Evolutionary conservation across 352 stramenopile genomes (phyloP), one percentile per base, ranked within the genome.

Genomic region (Phytophthora palmivora): DNA sequence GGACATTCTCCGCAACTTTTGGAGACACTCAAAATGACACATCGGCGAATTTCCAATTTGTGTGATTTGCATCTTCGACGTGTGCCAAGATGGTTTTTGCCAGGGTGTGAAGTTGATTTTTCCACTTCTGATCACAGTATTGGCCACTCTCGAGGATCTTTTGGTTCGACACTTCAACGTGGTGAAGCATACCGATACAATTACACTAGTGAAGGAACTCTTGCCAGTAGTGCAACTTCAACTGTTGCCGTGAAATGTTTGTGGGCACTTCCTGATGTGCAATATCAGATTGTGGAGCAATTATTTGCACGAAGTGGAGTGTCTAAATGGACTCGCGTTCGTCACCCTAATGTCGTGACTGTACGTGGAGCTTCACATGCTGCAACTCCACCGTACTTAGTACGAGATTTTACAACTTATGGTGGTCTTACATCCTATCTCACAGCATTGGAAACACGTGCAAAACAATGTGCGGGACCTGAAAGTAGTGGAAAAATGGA

Each of bases 11-110:
- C 72, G 2, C 66, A 80, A 16, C 60, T 90, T 10, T 43, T 88
- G 8, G 82, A 90, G 67, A 85, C 76, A 21, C 67, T 92, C 45
- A 82, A 82, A 67, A 84, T 84, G 72, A 78, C 74, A 8, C 82
- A 92, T 61, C 72, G 77, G 49, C 75, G 78, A 7, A 74, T 87
- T 48, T 79, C 72, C 34, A 81, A 65, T 58, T 74, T 76, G 42
- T 84, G 58, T 34, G 76, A 67, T 22, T 41, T 88, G 34, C 79
- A 79, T 32, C 54, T 82, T 37, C 74, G 78, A 8, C 76, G 78
- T 15, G 74, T 92, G 8, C 82, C 82, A 5, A 69, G 68, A 16
- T 92, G 82, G 82, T 92, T 85, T 43, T 45, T 89, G 9, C 70
- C 82, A 1, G 56, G 70, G 1, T 68, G 52, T 9, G 72, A 86